phyloP scores from a whole-genome alignment of 306 rosid species.

The Castanea crenata region DNA sequence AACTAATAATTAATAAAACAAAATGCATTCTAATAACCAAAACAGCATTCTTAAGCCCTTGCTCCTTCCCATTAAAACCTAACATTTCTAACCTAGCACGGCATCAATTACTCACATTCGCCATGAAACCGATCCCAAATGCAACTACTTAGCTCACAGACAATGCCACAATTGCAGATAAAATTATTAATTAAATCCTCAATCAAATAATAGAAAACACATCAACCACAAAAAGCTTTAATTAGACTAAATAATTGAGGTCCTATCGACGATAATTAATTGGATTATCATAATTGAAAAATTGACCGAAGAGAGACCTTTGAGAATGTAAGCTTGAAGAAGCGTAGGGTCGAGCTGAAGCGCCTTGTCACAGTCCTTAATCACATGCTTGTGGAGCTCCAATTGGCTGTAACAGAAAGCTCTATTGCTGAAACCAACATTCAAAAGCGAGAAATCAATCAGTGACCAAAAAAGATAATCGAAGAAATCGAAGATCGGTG shows the following conservation, averaged over 20 bases:
- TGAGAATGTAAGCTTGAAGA: conserved; percentile 84
- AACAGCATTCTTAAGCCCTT: not conserved
- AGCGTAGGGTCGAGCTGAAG: conserved; percentile 70
- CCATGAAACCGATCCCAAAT: not conserved
- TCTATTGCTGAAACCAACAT: conserved; percentile 65
- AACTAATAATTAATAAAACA: no score
- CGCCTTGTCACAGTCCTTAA: conserved; percentile 88
- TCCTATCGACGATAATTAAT: not conserved
- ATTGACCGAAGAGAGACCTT: conserved; percentile 47
- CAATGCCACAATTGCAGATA: no score
- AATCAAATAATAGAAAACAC: not conserved
- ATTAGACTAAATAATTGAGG: not conserved
- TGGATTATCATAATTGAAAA: not conserved
- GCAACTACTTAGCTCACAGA: not conserved
- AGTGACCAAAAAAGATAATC: not conserved
- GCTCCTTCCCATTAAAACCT: not conserved
- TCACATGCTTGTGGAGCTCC: conserved; percentile 91
- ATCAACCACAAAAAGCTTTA: not conserved
- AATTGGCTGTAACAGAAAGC: conserved; percentile 91
- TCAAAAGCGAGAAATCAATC: conserved; percentile 25
- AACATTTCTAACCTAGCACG: not conserved
- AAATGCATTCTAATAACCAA: no score
- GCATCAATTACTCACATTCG: not conserved
- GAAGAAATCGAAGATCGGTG: conserved; percentile 9
- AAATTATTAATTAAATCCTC: no score